Evolutionary conservation across 768 basidiomycete species (phyloP).

Genomic region (Boletus pseudo-olivaceus): DNA sequence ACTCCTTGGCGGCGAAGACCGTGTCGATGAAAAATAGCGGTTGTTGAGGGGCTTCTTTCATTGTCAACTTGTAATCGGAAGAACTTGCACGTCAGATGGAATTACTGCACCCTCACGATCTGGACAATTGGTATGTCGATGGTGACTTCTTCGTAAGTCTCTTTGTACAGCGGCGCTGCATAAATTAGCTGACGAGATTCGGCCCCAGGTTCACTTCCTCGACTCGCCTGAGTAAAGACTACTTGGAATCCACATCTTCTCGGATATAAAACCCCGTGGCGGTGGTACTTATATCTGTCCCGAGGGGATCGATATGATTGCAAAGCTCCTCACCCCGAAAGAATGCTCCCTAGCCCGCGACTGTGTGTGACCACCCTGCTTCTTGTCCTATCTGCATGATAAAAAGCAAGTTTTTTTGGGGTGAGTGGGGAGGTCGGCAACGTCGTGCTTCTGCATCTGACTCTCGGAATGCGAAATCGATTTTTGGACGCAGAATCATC

Average conservation of each 20-base stretch:
- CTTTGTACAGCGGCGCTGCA: neutral
- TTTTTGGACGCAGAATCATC: neutral
- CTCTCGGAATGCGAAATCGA: no score
- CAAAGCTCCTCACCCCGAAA: constrained; percentile 6
- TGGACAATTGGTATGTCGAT: constrained; percentile 2
- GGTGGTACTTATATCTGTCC: constrained; percentile 2
- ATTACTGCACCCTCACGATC: neutral
- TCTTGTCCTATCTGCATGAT: constrained; percentile 4
- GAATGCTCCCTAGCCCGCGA: neutral
- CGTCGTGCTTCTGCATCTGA: constrained; percentile 38
- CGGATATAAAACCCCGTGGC: constrained; percentile 1
- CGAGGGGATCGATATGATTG: constrained; percentile 4
- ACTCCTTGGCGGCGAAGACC: constrained; percentile 5
- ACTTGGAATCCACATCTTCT: constrained; percentile 7
- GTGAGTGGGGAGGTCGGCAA: constrained; percentile 1
- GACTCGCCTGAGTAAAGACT: constrained; percentile 9
- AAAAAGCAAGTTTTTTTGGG: neutral
- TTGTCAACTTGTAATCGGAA: constrained; percentile 11
- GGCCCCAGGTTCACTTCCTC: constrained; percentile 7
- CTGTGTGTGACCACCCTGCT: neutral
- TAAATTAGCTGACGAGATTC: neutral
- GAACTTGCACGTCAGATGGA: neutral
- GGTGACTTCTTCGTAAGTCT: constrained; percentile 6
- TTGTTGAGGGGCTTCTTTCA: constrained; percentile 4
- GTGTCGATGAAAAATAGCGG: neutral